Conservation (phyloP, 1,139 yeast genomes). For the Pichia sp. region DNA sequence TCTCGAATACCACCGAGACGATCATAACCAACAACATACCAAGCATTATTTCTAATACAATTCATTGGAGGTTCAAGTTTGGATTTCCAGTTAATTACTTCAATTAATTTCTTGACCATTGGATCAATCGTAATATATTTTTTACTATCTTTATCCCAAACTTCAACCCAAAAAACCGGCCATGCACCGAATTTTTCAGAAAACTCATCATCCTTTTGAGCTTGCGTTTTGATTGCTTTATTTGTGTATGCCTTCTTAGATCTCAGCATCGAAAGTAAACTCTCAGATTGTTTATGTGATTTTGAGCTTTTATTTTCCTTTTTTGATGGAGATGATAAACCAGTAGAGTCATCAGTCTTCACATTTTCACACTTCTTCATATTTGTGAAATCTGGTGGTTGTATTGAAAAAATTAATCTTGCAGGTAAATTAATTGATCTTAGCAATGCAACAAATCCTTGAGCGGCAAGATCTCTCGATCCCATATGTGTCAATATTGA, state of each 20-base stretch:
- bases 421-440: conserved; percentile 68
- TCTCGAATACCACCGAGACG: conserved; percentile 61
- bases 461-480: conserved; percentile 73
- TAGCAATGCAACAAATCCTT: conserved; percentile 75
- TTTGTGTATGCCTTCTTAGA: conserved; percentile 20
- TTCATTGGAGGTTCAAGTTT: conserved; percentile 70
- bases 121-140: conserved; percentile 90
- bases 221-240: conserved; percentile 7
- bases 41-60: conserved; percentile 52
- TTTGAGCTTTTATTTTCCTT: neutral
- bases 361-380: conserved; percentile 20
- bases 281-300: conserved; percentile 1
- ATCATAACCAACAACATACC: conserved; percentile 77
- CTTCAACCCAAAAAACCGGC: conserved; percentile 92
- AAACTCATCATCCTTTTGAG: conserved; percentile 13
- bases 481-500: conserved; percentile 50
- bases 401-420: conserved; percentile 73
- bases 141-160: conserved; percentile 69
- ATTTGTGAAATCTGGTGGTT: conserved; percentile 80
- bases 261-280: conserved; percentile 5
- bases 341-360: conserved; percentile 5
- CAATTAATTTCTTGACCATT: conserved; percentile 55
- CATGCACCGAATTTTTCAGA: conserved; percentile 26
- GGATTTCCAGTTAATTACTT: conserved; percentile 57
- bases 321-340: too few species aligned